Conservation (phyloP, 495 filamentous ascomycete species). For the Neurospora sp. region DNA sequence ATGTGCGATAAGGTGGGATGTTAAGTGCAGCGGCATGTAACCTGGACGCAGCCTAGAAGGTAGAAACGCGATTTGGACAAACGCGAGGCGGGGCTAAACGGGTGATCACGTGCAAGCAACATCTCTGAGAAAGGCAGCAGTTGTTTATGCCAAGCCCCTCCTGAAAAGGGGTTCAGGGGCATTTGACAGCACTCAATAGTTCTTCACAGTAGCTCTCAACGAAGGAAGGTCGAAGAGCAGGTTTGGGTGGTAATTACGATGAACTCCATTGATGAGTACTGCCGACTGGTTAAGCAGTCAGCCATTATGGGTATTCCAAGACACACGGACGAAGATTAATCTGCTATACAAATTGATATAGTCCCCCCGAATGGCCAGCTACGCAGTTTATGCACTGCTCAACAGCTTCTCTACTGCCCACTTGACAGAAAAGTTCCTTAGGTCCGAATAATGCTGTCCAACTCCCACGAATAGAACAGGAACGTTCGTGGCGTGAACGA, state of each 20-base stretch:
- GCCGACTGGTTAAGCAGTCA: background rate
- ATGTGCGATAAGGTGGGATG: background rate
- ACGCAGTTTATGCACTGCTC: slow-evolving; percentile 22
- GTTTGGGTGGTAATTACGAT: background rate
- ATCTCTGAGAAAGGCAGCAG: background rate
- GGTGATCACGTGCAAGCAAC: background rate
- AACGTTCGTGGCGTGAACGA: slow-evolving; percentile 94
- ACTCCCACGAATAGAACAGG: slow-evolving; percentile 91
- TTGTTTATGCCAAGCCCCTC: background rate
- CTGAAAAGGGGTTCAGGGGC: background rate
- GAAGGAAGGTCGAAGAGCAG: background rate
- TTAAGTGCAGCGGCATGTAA: background rate
- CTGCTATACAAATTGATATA: background rate
- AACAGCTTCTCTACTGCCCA: slow-evolving; percentile 77
- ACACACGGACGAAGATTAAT: background rate
- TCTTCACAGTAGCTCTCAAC: background rate
- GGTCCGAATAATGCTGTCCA: slow-evolving; percentile 93
- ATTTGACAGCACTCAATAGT: background rate
- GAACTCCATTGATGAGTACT: background rate
- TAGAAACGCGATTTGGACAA: background rate
- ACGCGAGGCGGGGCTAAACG: background rate
- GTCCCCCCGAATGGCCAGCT: background rate
- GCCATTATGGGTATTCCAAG: background rate
- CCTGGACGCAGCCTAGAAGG: background rate
- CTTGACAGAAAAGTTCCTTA: slow-evolving; percentile 84